Base-by-base conservation (phyloP, 2,329 filamentous ascomycete species). In the Incumbomyces delicatus region DNA sequence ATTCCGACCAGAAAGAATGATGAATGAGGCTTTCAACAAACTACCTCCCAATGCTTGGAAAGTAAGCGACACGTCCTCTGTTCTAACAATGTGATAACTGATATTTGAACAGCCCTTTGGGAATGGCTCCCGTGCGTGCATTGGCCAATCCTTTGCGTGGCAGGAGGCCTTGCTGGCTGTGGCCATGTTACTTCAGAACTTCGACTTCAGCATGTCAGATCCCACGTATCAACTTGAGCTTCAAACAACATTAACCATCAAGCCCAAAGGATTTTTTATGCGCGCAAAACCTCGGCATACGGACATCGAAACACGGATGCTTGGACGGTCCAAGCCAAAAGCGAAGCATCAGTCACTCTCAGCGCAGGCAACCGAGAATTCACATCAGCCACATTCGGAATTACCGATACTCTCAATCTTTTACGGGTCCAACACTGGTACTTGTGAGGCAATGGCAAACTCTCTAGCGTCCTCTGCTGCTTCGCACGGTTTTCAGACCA, bases 41-140 rank as follows among this genome's bases (percentile, higher is more conserved):
- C n/a, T n/a, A n/a, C n/a, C n/a, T n/a, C n/a, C n/a, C n/a, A n/a
- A n/a, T n/a, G n/a, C n/a, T n/a, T n/a, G n/a, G n/a, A n/a, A n/a
- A n/a, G n/a, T n/a, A n/a, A n/a, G n/a, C n/a, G n/a, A n/a, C n/a
- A n/a, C n/a, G n/a, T n/a, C n/a, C n/a, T n/a, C n/a, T n/a, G n/a
- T n/a, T n/a, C n/a, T n/a, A n/a, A n/a, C n/a, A n/a, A n/a, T n/a
- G n/a, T n/a, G n/a, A n/a, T n/a, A n/a, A n/a, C n/a, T n/a, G n/a
- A n/a, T n/a, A n/a, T n/a, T n/a, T n/a, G n/a, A n/a, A n/a, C n/a
- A 84, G 63, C 82, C 84, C 3, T 88, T 87, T 54, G 85, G 85
- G 1, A 83, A 84, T 48, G 83, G 83, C 1, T 70, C 75, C 52
- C 68, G 84, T 44, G 80, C 70, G 1, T 89, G 83, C 54, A 87